Conservation (phyloP, 805 yeast genomes). For the Ogataea kodamae region DNA sequence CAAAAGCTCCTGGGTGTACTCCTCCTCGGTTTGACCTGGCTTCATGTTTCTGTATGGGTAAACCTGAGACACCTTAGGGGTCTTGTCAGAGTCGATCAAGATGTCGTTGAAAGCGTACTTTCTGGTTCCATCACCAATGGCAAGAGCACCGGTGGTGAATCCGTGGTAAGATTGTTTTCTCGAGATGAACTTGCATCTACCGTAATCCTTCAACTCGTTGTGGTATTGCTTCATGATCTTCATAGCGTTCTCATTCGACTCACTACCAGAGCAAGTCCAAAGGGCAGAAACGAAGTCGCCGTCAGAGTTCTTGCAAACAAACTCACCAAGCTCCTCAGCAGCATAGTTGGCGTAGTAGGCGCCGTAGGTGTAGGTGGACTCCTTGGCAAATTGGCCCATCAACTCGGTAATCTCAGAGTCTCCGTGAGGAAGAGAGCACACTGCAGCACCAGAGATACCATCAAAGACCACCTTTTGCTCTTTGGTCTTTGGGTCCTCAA, state of each 20-base stretch:
- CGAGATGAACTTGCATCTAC: constrained; percentile 40
- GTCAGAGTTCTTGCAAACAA: constrained; percentile 39
- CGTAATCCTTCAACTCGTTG: constrained; percentile 39
- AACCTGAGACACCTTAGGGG: constrained; percentile 31
- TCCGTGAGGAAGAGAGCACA: constrained; percentile 41
- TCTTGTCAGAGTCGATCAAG: constrained; percentile 21
- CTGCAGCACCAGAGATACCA: constrained; percentile 49
- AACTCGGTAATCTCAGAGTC: constrained; percentile 38
- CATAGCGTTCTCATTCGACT: constrained; percentile 74
- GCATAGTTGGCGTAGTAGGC: constrained; percentile 34
- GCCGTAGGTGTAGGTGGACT: constrained; percentile 37
- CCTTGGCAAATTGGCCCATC: constrained; percentile 36
- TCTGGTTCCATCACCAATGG: constrained; percentile 38
- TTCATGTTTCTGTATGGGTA: constrained; percentile 33
- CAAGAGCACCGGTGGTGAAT: constrained; percentile 42
- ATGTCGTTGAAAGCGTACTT: constrained; percentile 33
- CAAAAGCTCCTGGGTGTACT: constrained; percentile 37
- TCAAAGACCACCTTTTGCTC: constrained; percentile 35
- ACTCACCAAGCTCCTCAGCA: constrained; percentile 41
- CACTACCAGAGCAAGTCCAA: constrained; percentile 67
- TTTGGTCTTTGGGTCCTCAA: constrained; percentile 40
- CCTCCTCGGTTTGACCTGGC: constrained; percentile 37
- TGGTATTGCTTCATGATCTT: constrained; percentile 58
- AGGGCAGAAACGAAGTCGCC: constrained; percentile 38
- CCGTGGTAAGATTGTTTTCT: constrained; percentile 49